Evolutionary conservation across 2,329 filamentous ascomycete genomes (phyloP), one percentile per base, ranked within the genome.

Genomic region (Fusarium mexicanum): DNA sequence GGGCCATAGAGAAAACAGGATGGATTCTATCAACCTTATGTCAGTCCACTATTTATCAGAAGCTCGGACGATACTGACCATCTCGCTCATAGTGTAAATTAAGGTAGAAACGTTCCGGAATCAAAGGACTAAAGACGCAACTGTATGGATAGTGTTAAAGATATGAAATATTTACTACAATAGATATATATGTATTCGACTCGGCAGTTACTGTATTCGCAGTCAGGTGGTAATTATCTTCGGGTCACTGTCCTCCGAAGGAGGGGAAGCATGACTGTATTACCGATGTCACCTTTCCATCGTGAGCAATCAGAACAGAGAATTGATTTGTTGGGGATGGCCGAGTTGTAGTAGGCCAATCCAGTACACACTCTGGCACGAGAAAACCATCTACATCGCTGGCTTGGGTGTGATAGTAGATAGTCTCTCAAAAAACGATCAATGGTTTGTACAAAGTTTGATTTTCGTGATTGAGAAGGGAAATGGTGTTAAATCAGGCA

Each of bases 1-100:
- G 78, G 71, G 6, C 74, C 77, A 17, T 72, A 78, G 10, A 79
- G 51, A 44, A 78, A 46, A 14, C 74, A 79, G 4, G 77, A 76
- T 2, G 66, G 63, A 31, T 79, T 79, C 46, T 64, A 16, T 9
- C 3, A 26, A 5, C 2, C 9, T 24, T 11, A 24, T 40, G 10
- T 41, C 43, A 47, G 17, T 11, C 11, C 6, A 22, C 9, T 16
- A 5, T 20, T 31, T n/a, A 31, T n/a, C 13, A 13, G 13, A 29
- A 18, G 8, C 14, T 10, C 4, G 20, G 8, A 4, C 9, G 16
- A 17, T 26, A 44, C 71, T 33, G 24, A 60, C 71, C 16, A 46
- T 60, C 46, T 61, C 57, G 14, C 22, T 29, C 71, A 74, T 74
- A 11, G 2, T 57, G 40, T 17, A 26, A 33, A 17, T 9, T 40